A percentile compares a stretch with the other conserved stretches of the same genome.
These are phyloP conservation scores for Austroboletus festivus DNA, from an alignment of 768 basidiomycete species.

Conservation along the genomic window DNA sequence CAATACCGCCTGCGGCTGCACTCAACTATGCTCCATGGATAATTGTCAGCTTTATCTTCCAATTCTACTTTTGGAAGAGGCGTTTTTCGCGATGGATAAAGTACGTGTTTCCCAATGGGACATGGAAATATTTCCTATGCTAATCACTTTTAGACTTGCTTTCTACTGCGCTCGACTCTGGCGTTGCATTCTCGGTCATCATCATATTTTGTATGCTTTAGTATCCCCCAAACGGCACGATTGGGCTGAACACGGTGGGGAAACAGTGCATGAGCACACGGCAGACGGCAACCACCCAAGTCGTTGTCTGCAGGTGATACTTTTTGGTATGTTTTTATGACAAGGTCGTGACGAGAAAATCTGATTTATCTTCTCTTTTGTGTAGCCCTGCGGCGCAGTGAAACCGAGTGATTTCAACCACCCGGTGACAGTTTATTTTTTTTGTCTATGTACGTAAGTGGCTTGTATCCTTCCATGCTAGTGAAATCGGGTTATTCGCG, in stretches of 20 bases:
- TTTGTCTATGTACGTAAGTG: too few species aligned
- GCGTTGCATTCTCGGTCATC: slow-evolving; percentile 56
- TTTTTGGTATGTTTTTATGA: slow-evolving; percentile 25
- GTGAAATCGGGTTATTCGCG: too few species aligned
- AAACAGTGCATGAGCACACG: slow-evolving; percentile 71
- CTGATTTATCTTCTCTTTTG: background rate
- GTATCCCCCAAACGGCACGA: slow-evolving; percentile 58
- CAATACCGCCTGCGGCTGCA: slow-evolving; percentile 64
- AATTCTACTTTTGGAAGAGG: slow-evolving; percentile 54
- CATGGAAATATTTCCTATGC: background rate
- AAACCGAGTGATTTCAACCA: too few species aligned
- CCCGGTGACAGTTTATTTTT: too few species aligned
- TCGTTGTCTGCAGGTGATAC: slow-evolving; percentile 13
- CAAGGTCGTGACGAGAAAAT: background rate
- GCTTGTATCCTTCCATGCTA: too few species aligned
- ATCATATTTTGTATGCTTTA: slow-evolving; percentile 60
- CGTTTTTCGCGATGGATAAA: slow-evolving; percentile 70
- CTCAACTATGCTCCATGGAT: slow-evolving; percentile 68
- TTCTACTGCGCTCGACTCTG: slow-evolving; percentile 71
- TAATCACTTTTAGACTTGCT: slow-evolving; percentile 46
- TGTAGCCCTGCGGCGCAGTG: slow-evolving; percentile 14
- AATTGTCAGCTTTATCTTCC: slow-evolving; percentile 64
- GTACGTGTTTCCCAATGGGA: slow-evolving; percentile 13
- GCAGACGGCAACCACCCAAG: slow-evolving; percentile 8
- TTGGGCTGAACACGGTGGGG: slow-evolving; percentile 51